Evolutionary conservation across 768 basidiomycete species (phyloP), one percentile per base, ranked within the genome.

Genomic region (Kwoniella heveanensis): DNA sequence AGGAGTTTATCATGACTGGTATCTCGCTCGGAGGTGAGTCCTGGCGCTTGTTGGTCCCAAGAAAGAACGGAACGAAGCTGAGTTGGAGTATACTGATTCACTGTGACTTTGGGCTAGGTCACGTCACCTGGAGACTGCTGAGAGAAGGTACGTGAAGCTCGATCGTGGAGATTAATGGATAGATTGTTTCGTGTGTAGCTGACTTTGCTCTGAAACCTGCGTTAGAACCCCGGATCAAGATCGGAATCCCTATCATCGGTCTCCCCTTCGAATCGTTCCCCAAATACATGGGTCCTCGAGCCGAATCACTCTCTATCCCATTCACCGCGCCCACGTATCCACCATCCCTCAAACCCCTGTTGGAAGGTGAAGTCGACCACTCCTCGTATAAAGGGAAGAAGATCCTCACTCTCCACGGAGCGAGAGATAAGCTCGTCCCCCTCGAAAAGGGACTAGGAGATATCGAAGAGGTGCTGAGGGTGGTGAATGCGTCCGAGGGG

Each of bases 51-150:
- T 5, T 13, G 13, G 32, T 32, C 32, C 32, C 32, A 32, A 32
- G 15, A 44, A 9, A 44, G 15, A 44, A 19, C 39, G 39, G 19
- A 17, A 19, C 39, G 39, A 44, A 6, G 48, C 22, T 9, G 25
- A 24, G 5, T 8, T 5, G 21, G 22, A 10, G 6, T 5, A 49
- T 22, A 5, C 48, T 49, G 48, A 49, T 22, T 24, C 5, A 9
- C 21, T 26, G 15, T 26, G 9, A 9, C n/a, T 44, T 30, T 24
- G n/a, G n/a, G 19, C 25, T 56, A 77, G 76, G 91, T 0, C 91
- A 96, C 75, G 84, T 90, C 0, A 83, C 89, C 0, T 94, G 92
- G 91, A 83, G 89, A 29, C 81, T 83, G 1, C 83, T 91, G 6
- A 72, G 73, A n/a, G 73, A 83, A 49, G 85, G 85, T 85, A 36